phyloP scores from a whole-genome alignment of 1,284 basidiomycete genomes.

The Meira nashicola region DNA sequence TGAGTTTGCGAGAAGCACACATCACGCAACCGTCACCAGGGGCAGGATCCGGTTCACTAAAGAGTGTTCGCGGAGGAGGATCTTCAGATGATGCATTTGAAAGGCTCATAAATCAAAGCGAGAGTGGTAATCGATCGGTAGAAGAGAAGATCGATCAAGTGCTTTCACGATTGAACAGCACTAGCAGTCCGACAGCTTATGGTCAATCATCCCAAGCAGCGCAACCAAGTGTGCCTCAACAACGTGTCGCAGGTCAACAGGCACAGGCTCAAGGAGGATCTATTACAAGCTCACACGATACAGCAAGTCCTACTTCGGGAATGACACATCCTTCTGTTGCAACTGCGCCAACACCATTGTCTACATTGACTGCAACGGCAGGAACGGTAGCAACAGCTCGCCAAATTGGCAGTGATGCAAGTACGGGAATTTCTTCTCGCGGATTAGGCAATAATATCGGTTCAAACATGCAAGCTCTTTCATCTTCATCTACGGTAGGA shows the following conservation, averaged over 20 bases:
- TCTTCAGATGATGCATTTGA: conserved; percentile 29
- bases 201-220: neutral
- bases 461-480: neutral
- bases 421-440: neutral
- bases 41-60: conserved; percentile 2
- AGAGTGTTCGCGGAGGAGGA: neutral
- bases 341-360: conserved; percentile 30
- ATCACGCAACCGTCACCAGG: conserved; percentile 16
- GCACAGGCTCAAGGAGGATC: neutral
- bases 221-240: neutral
- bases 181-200: neutral
- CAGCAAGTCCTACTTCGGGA: conserved; percentile 12
- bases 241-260: too few species aligned
- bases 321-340: conserved; percentile 20
- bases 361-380: conserved; percentile 15
- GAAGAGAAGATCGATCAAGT: conserved; percentile 41
- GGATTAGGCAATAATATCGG: neutral
- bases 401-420: conserved; percentile 1
- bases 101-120: conserved; percentile 18
- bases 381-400: conserved; percentile 5
- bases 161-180: conserved; percentile 11
- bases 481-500: neutral
- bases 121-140: conserved; percentile 13
- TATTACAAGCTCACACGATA: neutral
- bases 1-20: conserved; percentile 30